These are phyloP conservation scores for Quercus phellos DNA, from an alignment of 331 rosid genomes.

Conservation along the genomic window DNA sequence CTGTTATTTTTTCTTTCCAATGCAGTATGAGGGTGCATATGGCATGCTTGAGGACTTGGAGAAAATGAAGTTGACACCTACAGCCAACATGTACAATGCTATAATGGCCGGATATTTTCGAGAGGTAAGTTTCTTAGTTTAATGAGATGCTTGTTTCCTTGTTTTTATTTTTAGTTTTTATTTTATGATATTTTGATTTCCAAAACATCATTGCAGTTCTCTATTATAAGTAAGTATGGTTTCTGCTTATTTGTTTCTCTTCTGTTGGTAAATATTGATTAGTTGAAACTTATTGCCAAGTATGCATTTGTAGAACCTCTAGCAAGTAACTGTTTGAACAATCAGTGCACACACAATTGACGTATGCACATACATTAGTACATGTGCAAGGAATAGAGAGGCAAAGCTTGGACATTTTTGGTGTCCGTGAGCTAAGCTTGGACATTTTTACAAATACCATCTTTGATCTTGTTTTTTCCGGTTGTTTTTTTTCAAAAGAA, in stretches of 20 bases:
- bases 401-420: not conserved
- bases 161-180: not conserved
- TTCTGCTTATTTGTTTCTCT: not conserved
- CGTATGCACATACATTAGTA: not conserved
- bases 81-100: conserved; percentile 61
- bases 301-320: not conserved
- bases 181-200: conserved; percentile 9
- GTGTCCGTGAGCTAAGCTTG: too few species aligned
- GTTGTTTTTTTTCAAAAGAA: too few species aligned
- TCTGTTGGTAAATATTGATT: not conserved
- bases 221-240: not conserved
- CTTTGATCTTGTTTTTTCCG: too few species aligned
- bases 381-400: not conserved
- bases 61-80: conserved; percentile 45
- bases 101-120: conserved; percentile 84
- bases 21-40: conserved; percentile 71
- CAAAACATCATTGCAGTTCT: conserved; percentile 6
- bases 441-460: too few species aligned
- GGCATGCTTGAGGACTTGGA: conserved; percentile 48
- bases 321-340: not conserved
- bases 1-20: conserved; percentile 8
- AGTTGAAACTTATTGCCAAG: not conserved
- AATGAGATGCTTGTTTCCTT: not conserved
- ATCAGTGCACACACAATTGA: not conserved
- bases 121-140: conserved; percentile 52